Base-by-base conservation (phyloP, 768 basidiomycete species). In the Lactifluus hygrophoroides region DNA sequence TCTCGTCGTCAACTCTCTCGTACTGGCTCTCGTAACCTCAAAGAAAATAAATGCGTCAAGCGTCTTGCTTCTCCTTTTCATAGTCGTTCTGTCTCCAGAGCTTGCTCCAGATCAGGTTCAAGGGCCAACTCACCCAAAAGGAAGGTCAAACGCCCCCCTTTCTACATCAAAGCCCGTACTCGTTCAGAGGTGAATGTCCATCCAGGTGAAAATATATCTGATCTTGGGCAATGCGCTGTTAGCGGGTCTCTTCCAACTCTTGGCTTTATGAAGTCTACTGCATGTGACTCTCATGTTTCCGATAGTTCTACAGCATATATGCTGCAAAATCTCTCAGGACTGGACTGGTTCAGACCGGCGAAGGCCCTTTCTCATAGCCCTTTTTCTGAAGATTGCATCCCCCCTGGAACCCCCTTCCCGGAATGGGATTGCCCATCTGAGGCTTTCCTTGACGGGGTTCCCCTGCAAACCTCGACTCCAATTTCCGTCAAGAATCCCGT, bases 11-110 rank as follows among this genome's bases (percentile, higher is more conserved):
- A 70, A 27, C 49, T 69, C 37, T 73, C 75, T 57, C 72, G 74
- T 59, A 75, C 72, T 44, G 69, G 70, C 37, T 77, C 77, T 42
- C 69, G 70, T 45, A 72, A 69, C 40, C 67, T 75, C 57, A 77
- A 76, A 56, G 75, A 77, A 60, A 78, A 77, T 50, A 56, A 37
- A 19, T 9, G 25, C 23, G 60, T 53, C 25, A 40, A 40, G 21
- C 27, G 46, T 19, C 73, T 79, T 23, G 75, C 71, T 11, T 80
- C 77, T 25, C 78, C 80, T 1, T 81, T 79, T 63, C 70, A 66
- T 50, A 78, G 78, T 44, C 72, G 74, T 43, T 76, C 78, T 17
- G 67, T 66, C 35, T 80, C 80, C 51, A 66, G 71, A 43, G 56
- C 68, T 28, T 56, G 73, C 23, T 77, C 76, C 50, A 74, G 76